Base-by-base conservation (phyloP, 345 rosid genomes). In the Murraya paniculata region DNA sequence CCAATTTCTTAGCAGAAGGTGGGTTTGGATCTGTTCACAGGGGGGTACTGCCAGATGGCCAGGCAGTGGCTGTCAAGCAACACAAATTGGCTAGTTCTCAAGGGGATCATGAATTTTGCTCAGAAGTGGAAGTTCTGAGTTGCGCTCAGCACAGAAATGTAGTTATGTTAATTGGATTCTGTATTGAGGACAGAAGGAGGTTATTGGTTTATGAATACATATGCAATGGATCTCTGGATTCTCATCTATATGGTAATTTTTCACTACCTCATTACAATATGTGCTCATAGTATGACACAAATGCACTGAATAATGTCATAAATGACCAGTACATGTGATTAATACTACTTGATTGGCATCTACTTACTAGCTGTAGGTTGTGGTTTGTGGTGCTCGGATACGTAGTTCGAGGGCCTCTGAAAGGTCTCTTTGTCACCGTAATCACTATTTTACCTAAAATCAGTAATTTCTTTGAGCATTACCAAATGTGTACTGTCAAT, bases 71-170 rank as follows among this genome's bases (percentile, higher is more conserved):
- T 50, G 98, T 97, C 41, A 97, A 97, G 90, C 99, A 97, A 78
- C 98, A 97, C 86, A 97, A 97, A 77, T 71, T 97, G 80, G 99
- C 99, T 28, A 97, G 99, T 85, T 91, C 99, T 59, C 98, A 97
- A 81, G 99, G 99, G 81, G 99, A 97, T 89, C 88, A 85, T 4
- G 99, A 97, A 83, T 97, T 97, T 85, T 97, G 99, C 85, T 97
- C 98, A 0, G 99, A 97, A 86, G 99, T 97, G 53, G 99, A 97
- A 88, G 99, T 97, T 75, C 87, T 97, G 75, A 94, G 98, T 80
- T 97, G 99, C 84, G 99, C 99, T 60, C 99, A 97, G 87, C 99
- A 94, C 81, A 87, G 98, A 77, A 97, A 97, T 71, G 99, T 94
- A 58, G 99, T 94, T 45, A 94, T 94, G 98, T 84, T 97, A 76